Evolutionary conservation across 1,284 basidiomycete genomes (phyloP), one percentile per base, ranked within the genome.

Genomic region (Microbotryum saponariae): DNA sequence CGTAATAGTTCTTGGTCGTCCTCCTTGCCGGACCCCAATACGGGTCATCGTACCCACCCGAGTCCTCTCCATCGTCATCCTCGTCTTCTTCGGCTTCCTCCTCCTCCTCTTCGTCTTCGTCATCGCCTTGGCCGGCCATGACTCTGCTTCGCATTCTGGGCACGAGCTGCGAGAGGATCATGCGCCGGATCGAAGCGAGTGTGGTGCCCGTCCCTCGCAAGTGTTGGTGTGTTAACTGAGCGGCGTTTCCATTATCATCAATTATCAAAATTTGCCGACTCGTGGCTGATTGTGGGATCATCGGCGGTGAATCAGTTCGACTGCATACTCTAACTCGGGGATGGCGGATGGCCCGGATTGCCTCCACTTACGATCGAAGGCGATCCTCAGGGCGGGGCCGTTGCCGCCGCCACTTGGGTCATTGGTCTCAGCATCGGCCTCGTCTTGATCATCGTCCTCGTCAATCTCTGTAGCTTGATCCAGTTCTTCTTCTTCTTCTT

Each of bases 1-100:
- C 69, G 63, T 66, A 63, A 42, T 61, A 67, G 54, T 54, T 54
- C 60, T 62, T 63, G 31, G 58, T 21, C 56, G 59, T 52, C 53
- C 69, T 51, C 49, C 62, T 56, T 42, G 64, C 33, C 23, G 56
- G 25, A 18, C 64, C 23, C 53, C 54, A 23, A 33, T 74, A 64
- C 33, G 66, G 67, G 25, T 66, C 61, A 20, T 74, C 66, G 25
- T 72, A 56, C 21, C 63, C 60, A 42, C 54, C 56, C 51, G 44
- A 47, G 52, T 52, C 23, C 9, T 42, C 21, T 7, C 29, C 65
- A 1, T 63, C 70, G 1, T 67, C 68, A 7, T 67, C 62, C 3
- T 71, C 71, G 9, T 70, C 72, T 0, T 73, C 72, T 7, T 70
- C 70, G 8, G 72, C 73, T 1, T 70, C 69, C 6, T 71, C 68